Base-by-base conservation (phyloP, 306 rosid genomes). In the Quercus parvula region DNA sequence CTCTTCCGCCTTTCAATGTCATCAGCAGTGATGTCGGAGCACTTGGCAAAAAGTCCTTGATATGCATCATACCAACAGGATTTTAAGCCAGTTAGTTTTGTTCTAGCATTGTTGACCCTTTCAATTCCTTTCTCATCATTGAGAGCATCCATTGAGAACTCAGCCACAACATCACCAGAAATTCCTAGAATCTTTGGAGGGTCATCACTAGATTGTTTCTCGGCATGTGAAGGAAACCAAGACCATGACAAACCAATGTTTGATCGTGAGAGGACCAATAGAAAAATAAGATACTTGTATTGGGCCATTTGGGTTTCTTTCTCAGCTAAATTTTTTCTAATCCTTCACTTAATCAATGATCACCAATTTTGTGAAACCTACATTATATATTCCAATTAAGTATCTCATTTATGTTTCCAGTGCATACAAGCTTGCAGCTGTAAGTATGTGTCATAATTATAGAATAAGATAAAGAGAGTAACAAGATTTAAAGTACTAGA, bases 31-130 rank as follows among this genome's bases (percentile, higher is more conserved):
- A 91, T 88, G 74, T 90, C 92, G 0, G 93, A 85, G 75, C 98
- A 94, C 27, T 93, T 93, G 0, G 91, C 76, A 75, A 94, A 94
- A 61, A 92, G 88, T 75, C 88, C 85, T 18, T 71, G 74, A 72
- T 92, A 90, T 58, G 97, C 97, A 52, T 75, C 84, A 75, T 88
- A 86, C 97, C 96, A 94, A 75, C 98, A 92, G 33, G 86, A 75
- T 52, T 89, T 85, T 27, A 92, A 77, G 19, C 85, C 69, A 11
- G 64, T 73, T 91, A 91, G 71, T 69, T 89, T 88, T 14, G 71
- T 83, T 77, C 82, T 84, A 1, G 96, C 96, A 74, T 92, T 88
- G 73, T 90, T 87, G 22, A 90, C 57, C 22, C 85, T 62, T 59
- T 84, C 66, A 6, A 83, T 30, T 70, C 90, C 98, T 55, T 84